A percentile compares a stretch with the other conserved stretches of the same genome.
phyloP scores from a whole-genome alignment of 1,284 basidiomycete species.

The Ceratobasidium sp. region DNA sequence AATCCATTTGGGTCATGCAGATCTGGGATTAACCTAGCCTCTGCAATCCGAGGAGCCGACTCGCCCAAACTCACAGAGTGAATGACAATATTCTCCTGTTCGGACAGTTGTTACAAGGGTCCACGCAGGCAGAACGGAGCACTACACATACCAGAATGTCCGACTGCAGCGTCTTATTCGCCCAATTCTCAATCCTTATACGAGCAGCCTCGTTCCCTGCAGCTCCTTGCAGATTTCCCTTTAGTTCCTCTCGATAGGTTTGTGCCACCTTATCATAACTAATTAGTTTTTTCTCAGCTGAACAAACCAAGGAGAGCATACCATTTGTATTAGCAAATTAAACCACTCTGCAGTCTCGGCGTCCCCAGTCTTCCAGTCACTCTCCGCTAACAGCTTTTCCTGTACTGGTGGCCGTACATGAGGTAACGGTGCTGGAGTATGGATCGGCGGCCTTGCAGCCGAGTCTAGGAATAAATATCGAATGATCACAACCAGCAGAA shows the following conservation, averaged over 20 bases:
- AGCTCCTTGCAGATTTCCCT: constrained; percentile 66
- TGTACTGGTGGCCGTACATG: constrained; percentile 68
- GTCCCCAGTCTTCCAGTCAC: constrained; percentile 43
- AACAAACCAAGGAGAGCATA: constrained; percentile 49
- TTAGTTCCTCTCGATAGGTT: constrained; percentile 75
- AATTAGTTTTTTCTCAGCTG: not conserved
- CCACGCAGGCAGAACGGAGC: not conserved
- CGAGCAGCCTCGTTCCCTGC: constrained; percentile 79
- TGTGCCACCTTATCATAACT: constrained; percentile 64
- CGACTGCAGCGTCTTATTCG: constrained; percentile 73
- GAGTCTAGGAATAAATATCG: constrained; percentile 85
- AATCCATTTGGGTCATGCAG: constrained; percentile 63
- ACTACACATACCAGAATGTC: constrained; percentile 62
- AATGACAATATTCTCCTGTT: constrained; percentile 77
- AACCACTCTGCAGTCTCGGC: constrained; percentile 81
- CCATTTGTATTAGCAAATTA: constrained; percentile 74
- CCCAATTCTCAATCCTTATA: constrained; percentile 72
- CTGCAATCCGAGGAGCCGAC: constrained; percentile 71
- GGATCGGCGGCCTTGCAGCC: constrained; percentile 54
- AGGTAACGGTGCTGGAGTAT: constrained; percentile 61
- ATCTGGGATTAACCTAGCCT: constrained; percentile 61
- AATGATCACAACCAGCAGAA: constrained; percentile 74
- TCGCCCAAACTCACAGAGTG: constrained; percentile 77
- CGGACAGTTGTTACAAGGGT: not conserved
- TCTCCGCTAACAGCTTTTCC: constrained; percentile 11